Conservation (phyloP, 2,329 filamentous ascomycete genomes). For the Phialophora chinensis region DNA sequence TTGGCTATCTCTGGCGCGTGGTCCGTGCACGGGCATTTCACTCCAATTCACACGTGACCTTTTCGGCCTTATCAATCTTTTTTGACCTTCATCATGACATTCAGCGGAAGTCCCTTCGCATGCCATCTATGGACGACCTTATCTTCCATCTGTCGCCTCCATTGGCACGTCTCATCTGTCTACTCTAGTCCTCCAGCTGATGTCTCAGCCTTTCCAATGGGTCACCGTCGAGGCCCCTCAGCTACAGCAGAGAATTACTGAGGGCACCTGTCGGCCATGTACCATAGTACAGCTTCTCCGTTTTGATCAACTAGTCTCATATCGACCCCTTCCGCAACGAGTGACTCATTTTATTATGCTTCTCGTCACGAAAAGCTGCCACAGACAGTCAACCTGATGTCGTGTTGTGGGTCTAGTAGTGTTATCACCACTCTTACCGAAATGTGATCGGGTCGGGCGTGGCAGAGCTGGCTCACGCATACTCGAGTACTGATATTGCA, state of each 20-base stretch:
- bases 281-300: not conserved
- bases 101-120: not conserved
- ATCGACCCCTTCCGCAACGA: not conserved
- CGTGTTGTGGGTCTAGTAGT: too few species aligned
- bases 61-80: not conserved
- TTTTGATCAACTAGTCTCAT: not conserved
- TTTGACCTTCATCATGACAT: too few species aligned
- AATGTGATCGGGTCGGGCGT: too few species aligned
- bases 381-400: too few species aligned
- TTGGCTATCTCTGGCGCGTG: too few species aligned
- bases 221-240: not conserved
- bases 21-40: too few species aligned
- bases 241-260: not conserved
- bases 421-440: too few species aligned
- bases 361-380: too few species aligned
- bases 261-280: not conserved
- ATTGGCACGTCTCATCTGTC: not conserved
- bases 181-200: too few species aligned
- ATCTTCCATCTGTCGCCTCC: not conserved
- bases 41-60: too few species aligned
- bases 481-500: too few species aligned
- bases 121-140: not conserved
- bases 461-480: too few species aligned
- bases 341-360: not conserved
- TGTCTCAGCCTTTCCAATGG: not conserved